Evolutionary conservation across 164 flowering plant species (phyloP).

Genomic region (Pachysandra terminalis): DNA sequence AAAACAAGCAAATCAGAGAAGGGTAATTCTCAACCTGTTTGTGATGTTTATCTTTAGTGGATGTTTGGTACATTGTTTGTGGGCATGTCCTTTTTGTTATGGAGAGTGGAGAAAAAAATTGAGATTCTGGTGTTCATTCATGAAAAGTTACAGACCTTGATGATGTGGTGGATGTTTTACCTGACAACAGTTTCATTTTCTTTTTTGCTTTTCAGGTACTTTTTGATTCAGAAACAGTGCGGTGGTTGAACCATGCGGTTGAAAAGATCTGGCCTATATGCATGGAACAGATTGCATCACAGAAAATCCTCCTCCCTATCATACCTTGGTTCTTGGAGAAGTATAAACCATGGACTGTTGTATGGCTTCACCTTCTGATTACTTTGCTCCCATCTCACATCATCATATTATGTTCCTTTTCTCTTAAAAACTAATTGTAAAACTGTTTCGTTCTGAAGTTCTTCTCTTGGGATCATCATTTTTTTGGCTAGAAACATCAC

Average conservation of each 20-base stretch:
- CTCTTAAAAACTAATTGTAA: not conserved
- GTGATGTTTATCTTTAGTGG: not conserved
- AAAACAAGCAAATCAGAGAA: constrained; percentile 65
- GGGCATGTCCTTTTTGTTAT: too few relatives aligned
- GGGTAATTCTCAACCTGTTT: constrained; percentile 35
- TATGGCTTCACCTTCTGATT: constrained; percentile 35
- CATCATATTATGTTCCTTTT: not conserved
- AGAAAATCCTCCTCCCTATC: constrained; percentile 81
- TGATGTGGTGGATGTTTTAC: not conserved
- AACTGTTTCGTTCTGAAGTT: not conserved
- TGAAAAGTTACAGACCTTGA: not conserved
- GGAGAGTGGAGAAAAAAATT: not conserved
- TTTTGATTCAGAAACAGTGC: constrained; percentile 86
- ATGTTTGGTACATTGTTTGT: not conserved
- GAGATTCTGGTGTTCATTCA: not conserved
- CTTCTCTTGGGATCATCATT: not conserved
- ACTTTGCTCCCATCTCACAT: not conserved
- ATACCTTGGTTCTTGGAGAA: constrained; percentile 97
- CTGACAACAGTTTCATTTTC: not conserved
- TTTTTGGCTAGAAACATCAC: too few relatives aligned
- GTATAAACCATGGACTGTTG: constrained; percentile 99
- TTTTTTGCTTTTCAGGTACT: constrained; percentile 50
- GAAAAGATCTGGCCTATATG: constrained; percentile 95
- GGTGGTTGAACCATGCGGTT: constrained; percentile 88
- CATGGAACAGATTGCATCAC: constrained; percentile 87